These are phyloP conservation scores for Phytophthora litchii DNA, from an alignment of 352 stramenopile genomes.

Conservation along the genomic window DNA sequence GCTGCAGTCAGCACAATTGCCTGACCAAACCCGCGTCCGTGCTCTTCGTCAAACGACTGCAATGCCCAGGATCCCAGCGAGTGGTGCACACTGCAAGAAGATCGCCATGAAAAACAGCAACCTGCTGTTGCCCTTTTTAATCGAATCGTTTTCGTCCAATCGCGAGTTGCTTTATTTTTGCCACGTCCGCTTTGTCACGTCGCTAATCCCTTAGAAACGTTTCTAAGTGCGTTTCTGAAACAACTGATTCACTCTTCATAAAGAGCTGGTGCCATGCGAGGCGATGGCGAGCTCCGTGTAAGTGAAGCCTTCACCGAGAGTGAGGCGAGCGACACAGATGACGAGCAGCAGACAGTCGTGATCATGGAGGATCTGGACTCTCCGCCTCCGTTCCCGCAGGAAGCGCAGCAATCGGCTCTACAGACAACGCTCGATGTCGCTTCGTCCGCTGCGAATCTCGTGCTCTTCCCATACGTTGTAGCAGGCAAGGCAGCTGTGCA, in stretches of 20 bases:
- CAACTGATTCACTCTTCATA: not conserved
- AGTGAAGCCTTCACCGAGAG: slow-evolving; percentile 36
- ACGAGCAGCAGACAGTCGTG: slow-evolving; percentile 30
- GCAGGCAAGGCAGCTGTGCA: slow-evolving; percentile 63
- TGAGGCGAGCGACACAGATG: slow-evolving; percentile 7
- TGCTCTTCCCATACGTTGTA: slow-evolving; percentile 67
- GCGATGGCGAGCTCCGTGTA: slow-evolving; percentile 17
- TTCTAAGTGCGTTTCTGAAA: not conserved
- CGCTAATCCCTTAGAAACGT: slow-evolving; percentile 1
- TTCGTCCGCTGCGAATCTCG: slow-evolving; percentile 58
- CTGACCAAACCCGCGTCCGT: not conserved
- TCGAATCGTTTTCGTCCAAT: slow-evolving; percentile 14
- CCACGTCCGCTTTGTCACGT: slow-evolving; percentile 4
- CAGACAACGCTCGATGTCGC: slow-evolving; percentile 63
- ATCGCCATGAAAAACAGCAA: slow-evolving; percentile 8
- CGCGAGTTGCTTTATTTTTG: not conserved
- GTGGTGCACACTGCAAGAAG: not conserved
- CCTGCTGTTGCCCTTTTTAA: slow-evolving; percentile 11
- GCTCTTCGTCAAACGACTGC: slow-evolving; percentile 2
- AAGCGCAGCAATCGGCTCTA: slow-evolving; percentile 30
- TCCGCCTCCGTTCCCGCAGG: not conserved
- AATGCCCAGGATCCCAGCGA: slow-evolving; percentile 4
- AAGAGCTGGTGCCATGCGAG: slow-evolving; percentile 17
- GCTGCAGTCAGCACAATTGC: not conserved
- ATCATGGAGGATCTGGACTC: slow-evolving; percentile 24